Evolutionary conservation across 2,329 filamentous ascomycete species (phyloP).

Genomic region (Paraconiothyrium brasiliense): DNA sequence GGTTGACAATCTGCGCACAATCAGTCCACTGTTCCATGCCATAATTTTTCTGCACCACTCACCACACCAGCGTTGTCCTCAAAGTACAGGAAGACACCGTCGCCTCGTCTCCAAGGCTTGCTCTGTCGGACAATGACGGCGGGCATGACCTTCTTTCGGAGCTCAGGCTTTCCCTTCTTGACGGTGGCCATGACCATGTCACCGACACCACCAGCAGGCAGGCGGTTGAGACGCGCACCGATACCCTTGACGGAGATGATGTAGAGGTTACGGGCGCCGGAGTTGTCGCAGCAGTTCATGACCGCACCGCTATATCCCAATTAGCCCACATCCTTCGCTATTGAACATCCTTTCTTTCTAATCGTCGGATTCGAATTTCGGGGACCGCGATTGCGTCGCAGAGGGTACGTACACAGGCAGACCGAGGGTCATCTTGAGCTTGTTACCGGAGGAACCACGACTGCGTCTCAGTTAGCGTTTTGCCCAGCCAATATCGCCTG

Average conservation of each 20-base stretch:
- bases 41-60: constrained; percentile 56
- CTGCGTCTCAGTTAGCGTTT: constrained; percentile 52
- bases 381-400: constrained; percentile 28
- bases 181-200: constrained; percentile 99
- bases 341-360: background rate
- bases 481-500: background rate
- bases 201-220: constrained; percentile 90
- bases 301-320: constrained; percentile 80
- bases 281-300: constrained; percentile 99
- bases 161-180: constrained; percentile 99
- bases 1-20: constrained; percentile 87
- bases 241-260: constrained; percentile 99
- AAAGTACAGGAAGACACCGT: constrained; percentile 99
- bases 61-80: constrained; percentile 99
- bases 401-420: constrained; percentile 88
- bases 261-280: constrained; percentile 97
- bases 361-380: background rate
- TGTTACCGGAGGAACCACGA: constrained; percentile 94
- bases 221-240: constrained; percentile 95
- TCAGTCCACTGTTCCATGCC: constrained; percentile 22
- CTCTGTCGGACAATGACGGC: constrained; percentile 98
- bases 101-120: constrained; percentile 99
- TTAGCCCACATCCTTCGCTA: constrained; percentile 32
- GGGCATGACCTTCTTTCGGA: constrained; percentile 99
- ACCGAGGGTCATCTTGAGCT: constrained; percentile 99